Base-by-base conservation (phyloP, 2,329 filamentous ascomycete genomes). In the Diaporthe ampelina region DNA sequence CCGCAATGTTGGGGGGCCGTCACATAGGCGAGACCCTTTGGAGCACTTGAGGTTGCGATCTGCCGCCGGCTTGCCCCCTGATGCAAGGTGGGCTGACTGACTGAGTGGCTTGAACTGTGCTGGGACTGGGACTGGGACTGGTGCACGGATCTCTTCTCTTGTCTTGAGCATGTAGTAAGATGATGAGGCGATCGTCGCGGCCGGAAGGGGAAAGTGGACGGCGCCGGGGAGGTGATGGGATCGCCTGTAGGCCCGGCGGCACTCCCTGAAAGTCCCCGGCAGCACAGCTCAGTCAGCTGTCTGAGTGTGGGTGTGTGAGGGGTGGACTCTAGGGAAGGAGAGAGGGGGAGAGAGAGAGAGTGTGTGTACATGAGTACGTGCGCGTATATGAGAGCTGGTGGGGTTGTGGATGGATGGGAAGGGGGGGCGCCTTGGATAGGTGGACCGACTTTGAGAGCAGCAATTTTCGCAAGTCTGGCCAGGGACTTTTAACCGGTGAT, bases 51-150 rank as follows among this genome's bases (percentile, higher is more conserved):
- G 63, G 63, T 67, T 67, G 63, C 21, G 63, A 67, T 67, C 63
- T 52, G 29, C 63, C 63, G 63, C 63, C 63, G 63, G 63, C 50
- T 19, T 43, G 37, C 21, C 63, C 61, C 63, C 63, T 67, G 63
- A 67, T 32, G 19, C 37, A 13, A 37, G 6, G 45, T 29, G 29
- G 63, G 19, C 63, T 67, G 59, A 40, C 57, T 40, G 40, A 43
- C 15, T 43, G 40, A 43, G 29, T 57, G 37, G 15, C 37, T 9
- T 43, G n/a, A 19, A 10, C 35, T 19, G 37, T 19, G 21, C 43
- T 50, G 40, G 15, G 15, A 43, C 40, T 19, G 40, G 15, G 15
- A 43, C 40, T 19, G 15, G 61, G 26, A 9, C 13, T 26, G 17
- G 17, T 19, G 59, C 58, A 32, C 61, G 29, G 43, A 24, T 26